Base-by-base conservation (phyloP, 202 grass and related monocot genomes). In the Dendrocalamus latiflorus region DNA sequence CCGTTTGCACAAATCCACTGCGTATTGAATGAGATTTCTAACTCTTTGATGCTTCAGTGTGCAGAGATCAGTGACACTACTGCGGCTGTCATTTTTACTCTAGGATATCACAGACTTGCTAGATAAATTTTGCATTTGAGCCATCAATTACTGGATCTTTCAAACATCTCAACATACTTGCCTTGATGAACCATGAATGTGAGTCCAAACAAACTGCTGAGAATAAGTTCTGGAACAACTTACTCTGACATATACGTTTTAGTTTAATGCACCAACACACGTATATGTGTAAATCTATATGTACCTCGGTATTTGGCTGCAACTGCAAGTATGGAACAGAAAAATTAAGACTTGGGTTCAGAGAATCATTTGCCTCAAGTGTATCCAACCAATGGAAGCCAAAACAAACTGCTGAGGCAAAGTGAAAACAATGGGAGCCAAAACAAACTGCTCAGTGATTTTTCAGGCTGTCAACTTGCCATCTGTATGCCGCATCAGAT, bases 321-420 rank as follows among this genome's bases (percentile, higher is more conserved):
- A n/a, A n/a, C 63, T 80, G 48, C 49, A 36, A 60, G 21, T 55
- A 33, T 22, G 48, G 62, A 53, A 68, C n/a, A 8, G 3, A 0
- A 20, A 76, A 14, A 14, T 16, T 30, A 72, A 28, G 55, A 76
- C 82, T 26, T 74, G 74, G 38, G 8, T 81, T 72, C 48, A 77
- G 77, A 70, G 82, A 89, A 89, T 89, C 77, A 58, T 85, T 82
- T 73, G 73, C 41, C 88, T 74, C 62, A 83, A 66, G 74, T 90
- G 83, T 54, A 74, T 28, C 78, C 73, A 79, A 78, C 83, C 55
- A 86, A 68, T 86, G 58, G 10, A 72, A 68, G 33, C 58, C 66
- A 77, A 83, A 78, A 82, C 88, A 73, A 86, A 59, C 65, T 63
- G 71, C 72, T 48, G 65, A 81, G 58, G 65, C 65, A 72, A 33